Base-by-base conservation (phyloP, 2,329 filamentous ascomycete genomes). In the Botryotinia globosa region DNA sequence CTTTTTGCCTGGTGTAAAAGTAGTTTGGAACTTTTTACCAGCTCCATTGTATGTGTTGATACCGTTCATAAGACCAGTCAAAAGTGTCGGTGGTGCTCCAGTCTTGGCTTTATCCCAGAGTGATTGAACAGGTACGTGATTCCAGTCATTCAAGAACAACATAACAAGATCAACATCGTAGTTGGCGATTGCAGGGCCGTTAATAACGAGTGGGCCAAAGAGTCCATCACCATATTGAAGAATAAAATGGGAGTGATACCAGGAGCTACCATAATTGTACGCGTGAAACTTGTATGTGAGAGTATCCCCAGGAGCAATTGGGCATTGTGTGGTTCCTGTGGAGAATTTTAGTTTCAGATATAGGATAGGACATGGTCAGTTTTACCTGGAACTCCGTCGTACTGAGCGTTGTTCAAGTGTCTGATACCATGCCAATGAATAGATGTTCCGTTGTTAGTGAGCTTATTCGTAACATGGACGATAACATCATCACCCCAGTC, bases 221-320 rank as follows among this genome's bases (percentile, higher is more conserved):
- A 90, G 80, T 0, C 89, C 89, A 83, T 79, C 82, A 83, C 79
- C 79, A 70, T 83, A 83, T 74, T 84, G 82, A 34, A 80, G 76
- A 25, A 81, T 81, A 75, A 87, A 86, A 77, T 90, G 88, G 1
- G 85, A 87, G 79, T 90, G 88, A 71, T 89, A 89, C 69, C 68
- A 72, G 22, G 69, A 64, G 34, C 61, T 73, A 37, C 74, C 74
- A 54, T 88, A 80, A 4, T 75, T 73, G 66, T 78, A 75, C n/a
- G 62, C 62, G 9, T 65, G 59, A 51, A 74, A 75, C 10, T 74
- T 78, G 74, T 84, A 84, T 9, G 79, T 82, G 72, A 78, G 79
- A n/a, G 77, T 78, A 22, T 81, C 75, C n/a, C 86, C 87, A 0
- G 90, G 89, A 3, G 88, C 82, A 73, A 74, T 63, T 29, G 73